phyloP scores from a whole-genome alignment of 345 rosid genomes.

The Sonneratia caseolaris region DNA sequence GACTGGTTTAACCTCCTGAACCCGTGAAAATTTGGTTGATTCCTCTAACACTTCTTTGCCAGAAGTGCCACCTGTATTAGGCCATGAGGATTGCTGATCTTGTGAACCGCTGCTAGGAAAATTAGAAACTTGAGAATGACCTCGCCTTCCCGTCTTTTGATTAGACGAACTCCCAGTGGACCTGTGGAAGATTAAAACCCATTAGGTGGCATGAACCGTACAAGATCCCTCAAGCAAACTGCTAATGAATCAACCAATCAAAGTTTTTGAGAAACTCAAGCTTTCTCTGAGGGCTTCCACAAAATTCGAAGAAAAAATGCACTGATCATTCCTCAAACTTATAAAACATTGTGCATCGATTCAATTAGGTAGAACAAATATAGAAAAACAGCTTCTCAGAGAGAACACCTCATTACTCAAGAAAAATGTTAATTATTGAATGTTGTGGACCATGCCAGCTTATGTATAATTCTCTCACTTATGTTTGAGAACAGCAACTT shows the following conservation, averaged over 20 bases:
- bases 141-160: slow-evolving; percentile 27
- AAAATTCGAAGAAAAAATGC: not conserved
- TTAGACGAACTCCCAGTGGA: slow-evolving; percentile 27
- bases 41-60: slow-evolving; percentile 23
- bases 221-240: not conserved
- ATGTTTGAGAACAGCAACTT: not conserved
- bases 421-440: not conserved
- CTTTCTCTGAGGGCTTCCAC: not conserved
- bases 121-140: slow-evolving; percentile 26
- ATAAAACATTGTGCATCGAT: not conserved
- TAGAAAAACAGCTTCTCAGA: not conserved
- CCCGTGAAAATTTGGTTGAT: slow-evolving; percentile 21
- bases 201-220: not conserved
- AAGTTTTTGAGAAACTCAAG: not conserved
- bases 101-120: slow-evolving; percentile 24
- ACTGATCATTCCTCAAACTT: not conserved
- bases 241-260: not conserved
- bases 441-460: not conserved
- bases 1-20: slow-evolving; percentile 25
- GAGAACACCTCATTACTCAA: not conserved
- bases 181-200: slow-evolving; percentile 13
- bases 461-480: not conserved
- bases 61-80: slow-evolving; percentile 18
- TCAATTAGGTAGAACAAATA: not conserved
- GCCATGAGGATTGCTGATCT: slow-evolving; percentile 21